phyloP scores from a whole-genome alignment of 148 eudicot genomes.

The Selenicereus undatus region DNA sequence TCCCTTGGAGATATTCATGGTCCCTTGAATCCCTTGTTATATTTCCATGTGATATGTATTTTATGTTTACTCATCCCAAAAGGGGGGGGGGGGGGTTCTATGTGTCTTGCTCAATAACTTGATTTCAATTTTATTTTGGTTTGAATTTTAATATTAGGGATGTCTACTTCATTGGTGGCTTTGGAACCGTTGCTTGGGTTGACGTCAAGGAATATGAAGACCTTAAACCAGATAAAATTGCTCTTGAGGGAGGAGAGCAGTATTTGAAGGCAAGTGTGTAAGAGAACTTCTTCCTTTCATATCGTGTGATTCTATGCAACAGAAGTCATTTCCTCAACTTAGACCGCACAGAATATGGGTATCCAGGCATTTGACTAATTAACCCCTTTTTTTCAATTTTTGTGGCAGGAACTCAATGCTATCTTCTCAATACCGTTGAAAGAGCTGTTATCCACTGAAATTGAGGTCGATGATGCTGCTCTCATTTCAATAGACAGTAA shows the following conservation, averaged over 20 bases:
- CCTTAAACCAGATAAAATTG: conserved; percentile 79
- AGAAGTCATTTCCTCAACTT: not conserved
- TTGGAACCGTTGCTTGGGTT: conserved; percentile 99
- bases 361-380: not conserved
- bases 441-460: conserved; percentile 68
- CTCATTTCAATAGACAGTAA: conserved; percentile 92
- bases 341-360: not conserved
- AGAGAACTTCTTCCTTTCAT: not conserved
- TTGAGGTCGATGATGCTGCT: conserved; percentile 93
- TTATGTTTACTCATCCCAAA: too few species aligned
- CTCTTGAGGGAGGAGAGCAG: conserved; percentile 95
- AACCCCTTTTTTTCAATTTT: not conserved
- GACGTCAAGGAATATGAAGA: conserved; percentile 86
- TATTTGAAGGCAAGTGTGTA: conserved; percentile 61
- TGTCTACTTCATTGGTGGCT: conserved; percentile 97
- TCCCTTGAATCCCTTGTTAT: too few species aligned
- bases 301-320: not conserved
- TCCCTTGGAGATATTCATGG: too few species aligned
- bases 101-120: too few species aligned
- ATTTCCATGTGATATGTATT: too few species aligned
- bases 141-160: conserved; percentile 45
- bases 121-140: too few species aligned
- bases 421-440: conserved; percentile 87
- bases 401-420: conserved; percentile 73
- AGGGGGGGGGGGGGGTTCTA: too few species aligned